Percentiles rank a stretch among this genome's conserved stretches.
Conservation (phyloP, 768 basidiomycete genomes). For the Boletus bicolor region DNA sequence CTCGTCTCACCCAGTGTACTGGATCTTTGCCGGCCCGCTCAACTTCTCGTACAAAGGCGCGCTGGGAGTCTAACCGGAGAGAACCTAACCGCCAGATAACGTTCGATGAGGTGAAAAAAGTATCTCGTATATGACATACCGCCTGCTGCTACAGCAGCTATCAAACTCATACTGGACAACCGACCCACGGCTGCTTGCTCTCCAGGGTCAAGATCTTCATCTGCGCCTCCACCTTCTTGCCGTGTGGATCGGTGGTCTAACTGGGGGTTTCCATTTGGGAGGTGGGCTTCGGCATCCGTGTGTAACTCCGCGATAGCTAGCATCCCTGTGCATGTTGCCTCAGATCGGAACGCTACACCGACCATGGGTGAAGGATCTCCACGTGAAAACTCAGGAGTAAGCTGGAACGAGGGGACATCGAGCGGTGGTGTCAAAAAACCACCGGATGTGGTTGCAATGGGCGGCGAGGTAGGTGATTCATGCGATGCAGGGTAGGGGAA, state of each 20-base stretch:
- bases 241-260: conserved; percentile 14
- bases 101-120: conserved; percentile 6
- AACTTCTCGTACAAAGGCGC: conserved; percentile 71
- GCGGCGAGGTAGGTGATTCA: conserved; percentile 26
- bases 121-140: conserved; percentile 42
- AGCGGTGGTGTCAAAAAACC: conserved; percentile 10
- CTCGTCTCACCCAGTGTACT: conserved; percentile 76
- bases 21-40: conserved; percentile 62
- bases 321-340: conserved; percentile 7
- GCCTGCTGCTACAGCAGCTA: conserved; percentile 81
- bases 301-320: conserved; percentile 6
- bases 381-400: conserved; percentile 10
- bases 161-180: conserved; percentile 88
- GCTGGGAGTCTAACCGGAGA: conserved; percentile 52
- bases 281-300: conserved; percentile 6
- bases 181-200: conserved; percentile 84
- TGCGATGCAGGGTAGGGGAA: conserved; percentile 43
- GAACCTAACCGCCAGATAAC: conserved; percentile 39
- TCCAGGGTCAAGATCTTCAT: conserved; percentile 40
- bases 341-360: conserved; percentile 15
- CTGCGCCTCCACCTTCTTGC: conserved; percentile 26
- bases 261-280: conserved; percentile 12
- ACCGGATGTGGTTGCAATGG: conserved; percentile 22
- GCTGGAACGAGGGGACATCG: conserved; percentile 15
- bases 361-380: conserved; percentile 16